Conservation (phyloP, 1,284 basidiomycete genomes). For the Ustilago loliicola region DNA sequence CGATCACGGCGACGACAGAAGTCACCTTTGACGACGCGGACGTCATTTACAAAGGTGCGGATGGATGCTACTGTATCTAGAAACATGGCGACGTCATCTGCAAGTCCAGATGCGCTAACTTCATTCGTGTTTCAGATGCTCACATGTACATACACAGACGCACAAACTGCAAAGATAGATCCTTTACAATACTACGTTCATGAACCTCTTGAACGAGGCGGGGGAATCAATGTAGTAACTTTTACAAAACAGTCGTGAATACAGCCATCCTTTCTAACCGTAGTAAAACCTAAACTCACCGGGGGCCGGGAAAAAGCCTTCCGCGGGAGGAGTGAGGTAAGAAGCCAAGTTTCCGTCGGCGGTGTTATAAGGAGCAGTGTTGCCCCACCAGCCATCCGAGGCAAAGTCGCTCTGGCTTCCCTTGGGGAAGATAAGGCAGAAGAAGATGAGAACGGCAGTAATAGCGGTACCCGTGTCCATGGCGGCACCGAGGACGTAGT, state of each 20-base stretch:
- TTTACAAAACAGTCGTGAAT: constrained; percentile 5
- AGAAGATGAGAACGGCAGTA: constrained; percentile 54
- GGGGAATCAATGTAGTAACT: constrained; percentile 9
- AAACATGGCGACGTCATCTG: no score
- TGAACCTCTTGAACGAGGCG: not conserved
- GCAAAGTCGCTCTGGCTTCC: constrained; percentile 45
- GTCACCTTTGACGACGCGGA: no score
- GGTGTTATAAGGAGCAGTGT: constrained; percentile 59
- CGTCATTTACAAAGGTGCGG: no score
- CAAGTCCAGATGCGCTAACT: no score
- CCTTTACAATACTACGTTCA: constrained; percentile 11
- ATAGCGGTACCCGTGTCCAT: constrained; percentile 71
- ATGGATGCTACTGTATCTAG: no score
- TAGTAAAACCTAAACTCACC: constrained; percentile 38
- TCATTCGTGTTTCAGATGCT: not conserved
- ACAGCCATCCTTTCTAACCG: not conserved
- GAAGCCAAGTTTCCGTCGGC: constrained; percentile 32
- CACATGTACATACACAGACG: not conserved
- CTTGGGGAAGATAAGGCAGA: constrained; percentile 49
- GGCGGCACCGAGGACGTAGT: constrained; percentile 71
- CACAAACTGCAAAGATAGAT: not conserved
- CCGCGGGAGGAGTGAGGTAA: constrained; percentile 23
- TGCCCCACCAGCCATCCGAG: constrained; percentile 60
- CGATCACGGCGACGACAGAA: no score
- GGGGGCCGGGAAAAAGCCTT: constrained; percentile 37